Base-by-base conservation (phyloP, 495 filamentous ascomycete species). In the Bacidia rubella region DNA sequence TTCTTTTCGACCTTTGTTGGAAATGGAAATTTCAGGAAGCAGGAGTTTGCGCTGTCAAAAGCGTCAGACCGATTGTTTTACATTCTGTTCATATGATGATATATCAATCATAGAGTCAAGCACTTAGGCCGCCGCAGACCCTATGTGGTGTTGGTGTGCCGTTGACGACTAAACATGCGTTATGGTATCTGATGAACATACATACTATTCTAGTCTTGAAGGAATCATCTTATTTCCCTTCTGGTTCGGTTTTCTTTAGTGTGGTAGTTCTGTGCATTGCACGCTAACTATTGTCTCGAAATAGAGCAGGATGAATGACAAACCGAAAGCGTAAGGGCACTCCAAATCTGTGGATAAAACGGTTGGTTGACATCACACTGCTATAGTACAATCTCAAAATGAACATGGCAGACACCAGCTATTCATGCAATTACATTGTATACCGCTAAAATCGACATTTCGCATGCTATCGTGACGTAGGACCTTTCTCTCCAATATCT, bases 21-120 rank as follows among this genome's bases (percentile, higher is more conserved):
- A 47, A 47, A 24, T 24, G 10, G 20, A n/a, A n/a, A n/a, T n/a
- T n/a, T n/a, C n/a, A n/a, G n/a, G n/a, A n/a, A n/a, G n/a, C n/a
- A n/a, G n/a, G n/a, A 71, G 52, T 58, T 63, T 68, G 76, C 78
- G 75, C 71, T 77, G 76, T 87, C 82, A 69, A 74, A 81, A 68
- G 73, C 73, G 80, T 71, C 76, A 72, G 82, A 79, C 72, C 66
- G 47, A 50, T 61, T 62, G 58, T 60, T 54, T 56, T 54, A 61
- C 66, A 71, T 82, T 79, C 73, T 72, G 82, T 95, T 87, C 81
- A 83, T 51, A 73, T 95, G 90, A 97, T 97, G 90, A 97, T 80
- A 74, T 72, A 75, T 68, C 76, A 85, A 82, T 79, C 79, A 88
- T 94, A 96, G 92, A 98, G 90, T 98, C 90, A 98, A 98, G 90